These are phyloP conservation scores for Cornus florida DNA, from an alignment of 148 eudicot genomes.

Conservation along the genomic window DNA sequence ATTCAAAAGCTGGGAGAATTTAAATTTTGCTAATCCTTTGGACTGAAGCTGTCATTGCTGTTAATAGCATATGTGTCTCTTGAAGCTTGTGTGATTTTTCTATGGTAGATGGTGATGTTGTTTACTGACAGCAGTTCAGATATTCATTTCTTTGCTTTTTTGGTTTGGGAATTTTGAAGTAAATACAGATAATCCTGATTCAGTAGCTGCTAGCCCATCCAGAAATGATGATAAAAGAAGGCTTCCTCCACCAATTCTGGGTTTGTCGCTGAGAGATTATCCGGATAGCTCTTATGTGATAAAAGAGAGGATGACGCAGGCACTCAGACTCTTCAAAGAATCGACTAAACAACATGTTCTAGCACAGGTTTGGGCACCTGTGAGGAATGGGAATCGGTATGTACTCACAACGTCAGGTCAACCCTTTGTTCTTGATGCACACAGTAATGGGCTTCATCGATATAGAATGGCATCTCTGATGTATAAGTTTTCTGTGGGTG, in stretches of 20 bases:
- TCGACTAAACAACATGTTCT: slow-evolving; percentile 76
- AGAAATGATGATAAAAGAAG: slow-evolving; percentile 38
- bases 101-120: neutral
- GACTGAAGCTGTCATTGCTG: neutral
- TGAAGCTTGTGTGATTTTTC: neutral
- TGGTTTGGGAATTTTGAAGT: neutral
- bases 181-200: slow-evolving; percentile 45
- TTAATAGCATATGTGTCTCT: neutral
- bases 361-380: slow-evolving; percentile 97
- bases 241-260: slow-evolving; percentile 38
- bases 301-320: slow-evolving; percentile 84
- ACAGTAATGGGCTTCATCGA: slow-evolving; percentile 73
- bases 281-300: slow-evolving; percentile 53
- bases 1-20: neutral
- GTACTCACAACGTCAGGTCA: slow-evolving; percentile 95
- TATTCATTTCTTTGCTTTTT: neutral
- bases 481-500: slow-evolving; percentile 75
- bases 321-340: slow-evolving; percentile 74
- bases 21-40: neutral
- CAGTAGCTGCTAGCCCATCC: slow-evolving; percentile 23
- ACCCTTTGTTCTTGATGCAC: slow-evolving; percentile 81
- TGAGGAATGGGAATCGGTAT: slow-evolving; percentile 58
- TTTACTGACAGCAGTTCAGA: neutral
- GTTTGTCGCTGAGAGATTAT: slow-evolving; percentile 37
- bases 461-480: slow-evolving; percentile 76